These are phyloP conservation scores for Penicillium sp. DNA, from an alignment of 2,329 filamentous ascomycete genomes.

Conservation along the genomic window DNA sequence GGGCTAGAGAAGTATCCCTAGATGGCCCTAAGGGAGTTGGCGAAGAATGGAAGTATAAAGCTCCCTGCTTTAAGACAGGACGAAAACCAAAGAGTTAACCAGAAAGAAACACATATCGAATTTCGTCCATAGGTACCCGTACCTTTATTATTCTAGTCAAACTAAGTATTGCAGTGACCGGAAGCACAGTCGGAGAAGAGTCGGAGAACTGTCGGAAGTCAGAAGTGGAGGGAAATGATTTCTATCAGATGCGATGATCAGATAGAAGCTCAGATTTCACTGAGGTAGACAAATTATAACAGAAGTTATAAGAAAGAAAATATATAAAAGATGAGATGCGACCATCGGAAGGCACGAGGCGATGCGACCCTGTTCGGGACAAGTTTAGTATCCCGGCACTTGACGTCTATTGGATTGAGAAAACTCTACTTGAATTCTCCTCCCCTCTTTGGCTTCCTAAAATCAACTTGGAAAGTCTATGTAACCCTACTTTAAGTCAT, in stretches of 20 bases:
- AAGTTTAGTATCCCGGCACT: constrained; percentile 10
- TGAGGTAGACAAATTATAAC: neutral
- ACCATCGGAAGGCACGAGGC: constrained; percentile 34
- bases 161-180: neutral
- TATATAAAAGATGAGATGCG: constrained; percentile 25
- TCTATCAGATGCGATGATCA: neutral
- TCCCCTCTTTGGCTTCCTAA: neutral
- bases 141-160: neutral
- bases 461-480: constrained; percentile 15
- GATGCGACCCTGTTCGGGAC: constrained; percentile 34
- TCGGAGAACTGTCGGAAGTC: neutral
- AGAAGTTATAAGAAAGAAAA: constrained; percentile 6
- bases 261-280: neutral
- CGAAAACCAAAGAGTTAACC: neutral
- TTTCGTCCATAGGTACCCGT: neutral
- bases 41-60: constrained; percentile 6
- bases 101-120: neutral
- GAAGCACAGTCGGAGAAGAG: neutral
- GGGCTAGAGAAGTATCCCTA: constrained; percentile 7
- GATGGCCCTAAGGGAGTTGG: constrained; percentile 2
- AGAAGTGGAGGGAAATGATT: neutral
- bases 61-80: neutral
- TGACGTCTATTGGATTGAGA: constrained; percentile 1
- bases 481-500: constrained; percentile 19
- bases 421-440: neutral